phyloP scores from a whole-genome alignment of 1,139 yeast genomes.

The Yamadazyma oceani region DNA sequence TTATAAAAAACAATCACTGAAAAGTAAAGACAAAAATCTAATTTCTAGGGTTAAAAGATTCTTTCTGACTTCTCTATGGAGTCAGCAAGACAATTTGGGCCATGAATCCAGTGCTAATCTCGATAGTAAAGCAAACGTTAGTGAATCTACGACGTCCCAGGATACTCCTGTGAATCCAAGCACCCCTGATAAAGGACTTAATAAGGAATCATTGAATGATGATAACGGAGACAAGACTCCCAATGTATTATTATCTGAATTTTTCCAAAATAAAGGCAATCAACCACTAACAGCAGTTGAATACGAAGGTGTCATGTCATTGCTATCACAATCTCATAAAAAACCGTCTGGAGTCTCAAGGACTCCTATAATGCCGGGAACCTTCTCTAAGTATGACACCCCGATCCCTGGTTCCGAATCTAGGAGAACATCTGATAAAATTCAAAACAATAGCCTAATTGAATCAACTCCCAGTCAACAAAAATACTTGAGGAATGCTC shows the following conservation, averaged over 20 bases:
- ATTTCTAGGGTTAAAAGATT: conserved; percentile 32
- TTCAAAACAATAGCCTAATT: conserved; percentile 1
- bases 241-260: conserved; percentile 65
- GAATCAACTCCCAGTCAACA: conserved; percentile 16
- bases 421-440: not conserved
- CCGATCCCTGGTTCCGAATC: conserved; percentile 3
- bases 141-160: not conserved
- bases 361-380: conserved; percentile 17
- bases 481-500: conserved; percentile 8
- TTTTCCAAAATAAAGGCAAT: conserved; percentile 76
- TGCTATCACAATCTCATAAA: conserved; percentile 28
- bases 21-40: conserved; percentile 19
- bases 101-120: conserved; percentile 3
- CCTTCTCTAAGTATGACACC: conserved; percentile 13
- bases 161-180: conserved; percentile 1
- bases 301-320: conserved; percentile 79
- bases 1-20: conserved; percentile 22
- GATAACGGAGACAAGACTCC: conserved; percentile 17
- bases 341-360: conserved; percentile 8
- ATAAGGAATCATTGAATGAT: not conserved
- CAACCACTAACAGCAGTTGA: conserved; percentile 74
- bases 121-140: not conserved
- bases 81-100: conserved; percentile 5
- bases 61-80: conserved; percentile 20
- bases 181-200: not conserved